Percentiles rank a stretch among this genome's conserved stretches.
Evolutionary conservation across 1,284 basidiomycete species (phyloP).

Genomic region (Coniferiporia weirii): DNA sequence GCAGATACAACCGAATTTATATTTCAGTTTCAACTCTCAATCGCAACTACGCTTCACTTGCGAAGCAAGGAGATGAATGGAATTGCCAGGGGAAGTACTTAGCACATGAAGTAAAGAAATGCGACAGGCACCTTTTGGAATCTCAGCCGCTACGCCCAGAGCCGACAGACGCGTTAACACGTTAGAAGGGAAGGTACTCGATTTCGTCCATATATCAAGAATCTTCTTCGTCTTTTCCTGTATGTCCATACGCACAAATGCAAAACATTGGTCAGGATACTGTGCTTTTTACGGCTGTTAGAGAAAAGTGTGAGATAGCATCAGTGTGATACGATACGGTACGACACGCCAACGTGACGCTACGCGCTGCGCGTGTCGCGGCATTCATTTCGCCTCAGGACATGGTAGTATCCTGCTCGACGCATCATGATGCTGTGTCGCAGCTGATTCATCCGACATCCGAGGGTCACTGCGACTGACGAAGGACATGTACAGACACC

Average conservation of each 20-base stretch:
- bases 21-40: conserved; percentile 67
- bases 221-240: conserved; percentile 95
- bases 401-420: background rate
- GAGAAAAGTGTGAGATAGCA: background rate
- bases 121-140: conserved; percentile 77
- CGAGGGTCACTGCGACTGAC: background rate
- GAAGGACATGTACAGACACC: conserved; percentile 8
- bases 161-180: conserved; percentile 64
- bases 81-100: conserved; percentile 71
- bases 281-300: background rate
- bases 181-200: conserved; percentile 73
- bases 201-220: conserved; percentile 91
- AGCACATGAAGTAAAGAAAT: conserved; percentile 54
- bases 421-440: background rate
- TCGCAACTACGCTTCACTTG: conserved; percentile 25
- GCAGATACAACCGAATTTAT: conserved; percentile 51
- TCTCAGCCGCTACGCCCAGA: conserved; percentile 46
- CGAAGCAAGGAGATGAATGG: conserved; percentile 34
- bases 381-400: conserved; percentile 7
- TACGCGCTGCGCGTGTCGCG: background rate
- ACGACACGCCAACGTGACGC: conserved; percentile 7
- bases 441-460: background rate
- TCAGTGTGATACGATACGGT: conserved; percentile 4
- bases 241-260: conserved; percentile 22
- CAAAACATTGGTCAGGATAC: conserved; percentile 10